These are phyloP conservation scores for Magnolia kwangsiensis DNA, from an alignment of 164 flowering plant genomes.

Conservation along the genomic window DNA sequence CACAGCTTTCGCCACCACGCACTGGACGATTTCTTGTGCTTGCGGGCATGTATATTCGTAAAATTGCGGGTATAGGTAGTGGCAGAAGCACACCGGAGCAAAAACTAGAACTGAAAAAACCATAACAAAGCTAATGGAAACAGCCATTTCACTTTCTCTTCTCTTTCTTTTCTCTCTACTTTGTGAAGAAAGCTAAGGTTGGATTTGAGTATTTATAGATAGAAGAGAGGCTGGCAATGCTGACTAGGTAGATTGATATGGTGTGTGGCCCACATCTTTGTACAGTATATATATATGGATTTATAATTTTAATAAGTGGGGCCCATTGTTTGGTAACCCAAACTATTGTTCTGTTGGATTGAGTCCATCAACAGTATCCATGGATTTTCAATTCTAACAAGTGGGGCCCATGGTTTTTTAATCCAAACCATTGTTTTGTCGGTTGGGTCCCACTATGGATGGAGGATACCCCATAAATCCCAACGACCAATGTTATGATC, in stretches of 20 bases:
- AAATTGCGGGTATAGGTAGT: conserved; percentile 71
- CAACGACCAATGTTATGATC: no score
- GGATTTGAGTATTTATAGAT: conserved; percentile 15
- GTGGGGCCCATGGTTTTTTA: no score
- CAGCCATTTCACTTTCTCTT: conserved; percentile 35
- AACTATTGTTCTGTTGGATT: background rate
- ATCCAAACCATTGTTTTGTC: no score
- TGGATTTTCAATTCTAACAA: no score
- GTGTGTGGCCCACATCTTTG: background rate
- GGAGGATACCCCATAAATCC: no score
- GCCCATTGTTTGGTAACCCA: background rate
- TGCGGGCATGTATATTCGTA: conserved; percentile 77
- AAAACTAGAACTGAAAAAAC: conserved; percentile 35
- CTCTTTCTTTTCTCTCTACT: background rate
- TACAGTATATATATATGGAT: background rate
- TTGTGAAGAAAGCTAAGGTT: conserved; percentile 10
- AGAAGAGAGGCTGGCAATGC: background rate
- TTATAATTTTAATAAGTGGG: background rate
- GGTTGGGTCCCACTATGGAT: no score
- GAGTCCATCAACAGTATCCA: background rate
- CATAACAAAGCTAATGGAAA: conserved; percentile 26
- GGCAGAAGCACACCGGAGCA: conserved; percentile 48
- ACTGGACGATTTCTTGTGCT: conserved; percentile 66
- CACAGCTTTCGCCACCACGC: conserved; percentile 67
- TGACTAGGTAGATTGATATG: background rate